These are phyloP conservation scores for Yamadazyma mexicana DNA, from an alignment of 1,139 yeast species.

Conservation along the genomic window DNA sequence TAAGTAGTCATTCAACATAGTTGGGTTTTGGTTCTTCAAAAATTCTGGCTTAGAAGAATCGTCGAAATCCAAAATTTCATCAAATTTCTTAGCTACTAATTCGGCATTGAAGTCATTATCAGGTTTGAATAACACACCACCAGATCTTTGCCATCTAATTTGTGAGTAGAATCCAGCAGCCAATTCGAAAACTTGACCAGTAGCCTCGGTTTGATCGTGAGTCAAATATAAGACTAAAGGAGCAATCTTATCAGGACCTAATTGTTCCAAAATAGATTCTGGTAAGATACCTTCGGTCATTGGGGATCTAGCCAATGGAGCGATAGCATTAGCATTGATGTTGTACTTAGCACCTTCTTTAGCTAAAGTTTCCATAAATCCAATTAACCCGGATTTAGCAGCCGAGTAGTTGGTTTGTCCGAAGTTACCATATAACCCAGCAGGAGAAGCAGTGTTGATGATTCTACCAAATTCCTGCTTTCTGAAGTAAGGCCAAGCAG, in stretches of 20 bases:
- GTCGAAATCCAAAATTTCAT: slow-evolving; percentile 62
- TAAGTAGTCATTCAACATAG: slow-evolving; percentile 57
- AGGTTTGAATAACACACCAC: slow-evolving; percentile 83
- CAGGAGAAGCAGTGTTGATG: slow-evolving; percentile 92
- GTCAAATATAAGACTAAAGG: slow-evolving; percentile 84
- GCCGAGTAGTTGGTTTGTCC: slow-evolving; percentile 97
- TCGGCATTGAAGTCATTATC: slow-evolving; percentile 81
- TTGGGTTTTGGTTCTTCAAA: slow-evolving; percentile 65
- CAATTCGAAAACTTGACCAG: slow-evolving; percentile 83
- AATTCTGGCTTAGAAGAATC: slow-evolving; percentile 53
- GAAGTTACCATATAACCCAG: slow-evolving; percentile 94
- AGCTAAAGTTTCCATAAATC: slow-evolving; percentile 91
- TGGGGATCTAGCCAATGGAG: slow-evolving; percentile 92
- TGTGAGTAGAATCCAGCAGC: slow-evolving; percentile 95
- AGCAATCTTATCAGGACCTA: slow-evolving; percentile 86
- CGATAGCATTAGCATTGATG: slow-evolving; percentile 82
- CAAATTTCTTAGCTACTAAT: slow-evolving; percentile 70
- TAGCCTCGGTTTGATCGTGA: slow-evolving; percentile 59
- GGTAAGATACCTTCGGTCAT: slow-evolving; percentile 94
- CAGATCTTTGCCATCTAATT: slow-evolving; percentile 92
- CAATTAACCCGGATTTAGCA: slow-evolving; percentile 87
- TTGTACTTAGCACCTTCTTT: slow-evolving; percentile 89
- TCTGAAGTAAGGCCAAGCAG: slow-evolving; percentile 91
- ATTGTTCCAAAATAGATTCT: slow-evolving; percentile 73
- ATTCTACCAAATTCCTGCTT: slow-evolving; percentile 86